phyloP scores from a whole-genome alignment of 2,329 filamentous ascomycete genomes.

The Blastomyces parvus region DNA sequence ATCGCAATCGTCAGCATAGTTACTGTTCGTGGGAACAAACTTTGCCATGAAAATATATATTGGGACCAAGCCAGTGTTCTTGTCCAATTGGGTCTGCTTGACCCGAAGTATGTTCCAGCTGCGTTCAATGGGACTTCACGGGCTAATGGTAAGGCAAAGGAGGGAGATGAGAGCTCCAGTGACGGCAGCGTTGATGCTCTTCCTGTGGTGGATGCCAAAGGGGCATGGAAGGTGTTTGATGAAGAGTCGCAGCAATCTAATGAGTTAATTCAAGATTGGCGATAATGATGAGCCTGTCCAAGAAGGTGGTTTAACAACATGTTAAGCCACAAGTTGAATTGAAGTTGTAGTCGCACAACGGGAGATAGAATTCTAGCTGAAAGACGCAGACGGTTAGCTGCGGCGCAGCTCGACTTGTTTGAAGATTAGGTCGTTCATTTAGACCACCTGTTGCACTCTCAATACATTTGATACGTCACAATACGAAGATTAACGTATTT shows the following conservation, averaged over 20 bases:
- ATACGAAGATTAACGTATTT: neutral
- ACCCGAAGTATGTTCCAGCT: conserved; percentile 44
- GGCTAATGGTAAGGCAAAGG: conserved; percentile 13
- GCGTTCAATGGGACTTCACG: conserved; percentile 22
- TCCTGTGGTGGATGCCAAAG: conserved; percentile 30
- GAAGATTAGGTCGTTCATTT: neutral
- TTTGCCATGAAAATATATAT: conserved; percentile 49
- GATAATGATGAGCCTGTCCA: neutral
- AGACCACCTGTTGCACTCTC: neutral
- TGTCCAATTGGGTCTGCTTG: conserved; percentile 49
- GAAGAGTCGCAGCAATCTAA: conserved; percentile 18
- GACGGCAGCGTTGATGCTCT: conserved; percentile 20
- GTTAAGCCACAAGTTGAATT: neutral
- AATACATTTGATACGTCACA: neutral
- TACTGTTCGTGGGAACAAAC: conserved; percentile 41
- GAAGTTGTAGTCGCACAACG: neutral
- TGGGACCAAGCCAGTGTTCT: conserved; percentile 56
- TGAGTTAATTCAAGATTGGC: conserved; percentile 4
- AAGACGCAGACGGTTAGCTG: neutral
- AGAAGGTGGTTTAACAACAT: neutral
- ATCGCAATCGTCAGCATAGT: conserved; percentile 50
- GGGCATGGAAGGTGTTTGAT: conserved; percentile 26
- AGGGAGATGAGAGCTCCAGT: neutral
- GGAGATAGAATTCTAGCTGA: neutral
- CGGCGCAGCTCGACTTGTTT: neutral